Conservation (phyloP, 495 filamentous ascomycete species). For the Xylaria curta region DNA sequence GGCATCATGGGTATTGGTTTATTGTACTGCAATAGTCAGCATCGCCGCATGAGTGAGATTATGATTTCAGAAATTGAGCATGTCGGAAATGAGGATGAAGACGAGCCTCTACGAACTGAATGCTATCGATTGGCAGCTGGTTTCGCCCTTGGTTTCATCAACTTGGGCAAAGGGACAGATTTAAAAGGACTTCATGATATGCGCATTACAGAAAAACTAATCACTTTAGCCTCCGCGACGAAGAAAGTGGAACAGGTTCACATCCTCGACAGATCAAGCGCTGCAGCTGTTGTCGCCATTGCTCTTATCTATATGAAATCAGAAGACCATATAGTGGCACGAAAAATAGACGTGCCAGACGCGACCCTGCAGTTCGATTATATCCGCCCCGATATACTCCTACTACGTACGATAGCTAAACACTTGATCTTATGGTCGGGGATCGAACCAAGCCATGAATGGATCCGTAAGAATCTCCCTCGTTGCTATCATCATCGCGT, state of each 20-base stretch:
- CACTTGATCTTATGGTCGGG: slow-evolving; percentile 93
- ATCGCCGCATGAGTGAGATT: slow-evolving; percentile 97
- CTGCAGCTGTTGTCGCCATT: slow-evolving; percentile 86
- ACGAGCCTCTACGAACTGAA: slow-evolving; percentile 88
- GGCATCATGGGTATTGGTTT: slow-evolving; percentile 98
- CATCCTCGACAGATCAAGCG: slow-evolving; percentile 88
- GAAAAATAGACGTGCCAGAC: slow-evolving; percentile 92
- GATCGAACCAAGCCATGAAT: slow-evolving; percentile 71
- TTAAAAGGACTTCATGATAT: slow-evolving; percentile 91
- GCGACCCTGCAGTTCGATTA: slow-evolving; percentile 91
- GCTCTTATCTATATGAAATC: slow-evolving; percentile 99
- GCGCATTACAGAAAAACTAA: slow-evolving; percentile 85
- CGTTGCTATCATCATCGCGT: slow-evolving; percentile 62
- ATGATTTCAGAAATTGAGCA: slow-evolving; percentile 98
- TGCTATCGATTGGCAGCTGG: slow-evolving; percentile 93
- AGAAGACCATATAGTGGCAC: slow-evolving; percentile 83
- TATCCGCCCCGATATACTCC: slow-evolving; percentile 88
- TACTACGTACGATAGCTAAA: slow-evolving; percentile 87
- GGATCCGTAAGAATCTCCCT: slow-evolving; percentile 78
- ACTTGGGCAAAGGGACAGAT: slow-evolving; percentile 87
- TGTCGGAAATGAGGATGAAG: slow-evolving; percentile 68
- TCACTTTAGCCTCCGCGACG: slow-evolving; percentile 81
- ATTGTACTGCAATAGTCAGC: slow-evolving; percentile 92
- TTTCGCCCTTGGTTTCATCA: slow-evolving; percentile 93
- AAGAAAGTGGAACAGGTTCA: slow-evolving; percentile 90